Evolutionary conservation across 2,329 filamentous ascomycete species (phyloP).

Genomic region (Chaetomium strumarium): DNA sequence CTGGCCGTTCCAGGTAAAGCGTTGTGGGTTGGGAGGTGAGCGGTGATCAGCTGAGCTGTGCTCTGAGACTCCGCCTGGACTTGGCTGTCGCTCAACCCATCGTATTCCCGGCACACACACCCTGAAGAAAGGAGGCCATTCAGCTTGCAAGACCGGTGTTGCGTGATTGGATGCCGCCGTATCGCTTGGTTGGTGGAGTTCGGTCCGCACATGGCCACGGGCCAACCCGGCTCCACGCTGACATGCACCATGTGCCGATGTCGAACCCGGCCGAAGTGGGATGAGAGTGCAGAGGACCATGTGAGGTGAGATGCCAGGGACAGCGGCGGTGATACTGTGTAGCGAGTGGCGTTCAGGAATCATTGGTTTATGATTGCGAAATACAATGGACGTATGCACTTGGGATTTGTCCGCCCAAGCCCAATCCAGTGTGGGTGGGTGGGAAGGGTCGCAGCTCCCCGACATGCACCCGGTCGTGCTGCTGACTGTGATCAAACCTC

Average conservation of each 20-base stretch:
- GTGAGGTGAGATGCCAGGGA: neutral
- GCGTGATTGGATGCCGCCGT: conserved; percentile 13
- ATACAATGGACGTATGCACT: too few species aligned
- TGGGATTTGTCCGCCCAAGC: too few species aligned
- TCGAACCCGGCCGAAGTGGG: neutral
- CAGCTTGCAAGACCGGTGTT: conserved; percentile 6
- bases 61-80: neutral
- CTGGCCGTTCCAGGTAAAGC: conserved; percentile 5
- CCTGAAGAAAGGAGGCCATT: conserved; percentile 1
- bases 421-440: too few species aligned
- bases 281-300: neutral
- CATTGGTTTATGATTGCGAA: too few species aligned
- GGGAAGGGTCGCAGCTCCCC: too few species aligned
- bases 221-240: conserved; percentile 15
- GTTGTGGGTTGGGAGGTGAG: neutral
- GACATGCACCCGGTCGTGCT: too few species aligned
- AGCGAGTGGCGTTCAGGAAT: too few species aligned
- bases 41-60: conserved; percentile 5
- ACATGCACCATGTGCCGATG: neutral
- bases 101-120: neutral
- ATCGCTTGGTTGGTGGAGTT: conserved; percentile 8
- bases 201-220: neutral
- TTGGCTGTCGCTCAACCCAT: neutral
- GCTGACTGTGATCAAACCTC: too few species aligned
- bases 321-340: neutral